Percentiles rank a stretch among this genome's conserved stretches.
Evolutionary conservation across 2,329 filamentous ascomycete genomes (phyloP).

Genomic region (Xylariales sp.): DNA sequence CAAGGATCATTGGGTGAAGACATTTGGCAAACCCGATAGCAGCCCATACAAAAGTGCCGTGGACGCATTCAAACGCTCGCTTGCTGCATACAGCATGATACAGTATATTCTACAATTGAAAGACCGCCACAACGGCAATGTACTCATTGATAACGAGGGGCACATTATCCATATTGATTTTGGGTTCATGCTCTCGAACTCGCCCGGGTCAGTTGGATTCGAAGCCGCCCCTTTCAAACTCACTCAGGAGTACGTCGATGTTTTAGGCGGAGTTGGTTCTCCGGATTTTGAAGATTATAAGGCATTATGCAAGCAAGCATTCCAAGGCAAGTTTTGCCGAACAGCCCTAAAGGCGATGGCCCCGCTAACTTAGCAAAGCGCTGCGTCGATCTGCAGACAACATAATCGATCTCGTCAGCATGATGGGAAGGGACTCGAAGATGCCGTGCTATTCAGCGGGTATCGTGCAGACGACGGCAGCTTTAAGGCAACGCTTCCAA

Average conservation of each 20-base stretch:
- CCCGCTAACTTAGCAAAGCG: slow-evolving; percentile 58
- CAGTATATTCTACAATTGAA: slow-evolving; percentile 87
- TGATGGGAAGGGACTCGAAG: slow-evolving; percentile 85
- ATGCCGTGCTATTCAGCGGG: slow-evolving; percentile 87
- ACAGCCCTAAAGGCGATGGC: slow-evolving; percentile 4
- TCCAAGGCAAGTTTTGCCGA: slow-evolving; percentile 69
- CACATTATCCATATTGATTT: slow-evolving; percentile 92
- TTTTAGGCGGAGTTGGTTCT: slow-evolving; percentile 78
- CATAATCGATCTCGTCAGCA: slow-evolving; percentile 82
- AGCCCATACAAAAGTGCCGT: slow-evolving; percentile 77
- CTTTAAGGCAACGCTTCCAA: slow-evolving; percentile 80
- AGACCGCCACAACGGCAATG: slow-evolving; percentile 87
- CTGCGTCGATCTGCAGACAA: slow-evolving; percentile 82
- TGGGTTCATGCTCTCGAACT: slow-evolving; percentile 90
- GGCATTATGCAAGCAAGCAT: slow-evolving; percentile 82
- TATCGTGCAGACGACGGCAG: slow-evolving; percentile 75
- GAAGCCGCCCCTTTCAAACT: slow-evolving; percentile 90
- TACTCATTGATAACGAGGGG: slow-evolving; percentile 85
- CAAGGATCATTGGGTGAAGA: slow-evolving; percentile 83
- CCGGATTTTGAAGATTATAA: slow-evolving; percentile 81
- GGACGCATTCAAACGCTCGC: slow-evolving; percentile 82
- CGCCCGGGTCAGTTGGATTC: slow-evolving; percentile 84
- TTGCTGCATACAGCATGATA: slow-evolving; percentile 87
- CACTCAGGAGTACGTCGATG: slow-evolving; percentile 86
- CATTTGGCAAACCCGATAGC: slow-evolving; percentile 77